Percentiles rank a stretch among this genome's conserved stretches.
These are phyloP conservation scores for Neurospora sp. DNA, from an alignment of 495 filamentous ascomycete genomes.

Conservation along the genomic window DNA sequence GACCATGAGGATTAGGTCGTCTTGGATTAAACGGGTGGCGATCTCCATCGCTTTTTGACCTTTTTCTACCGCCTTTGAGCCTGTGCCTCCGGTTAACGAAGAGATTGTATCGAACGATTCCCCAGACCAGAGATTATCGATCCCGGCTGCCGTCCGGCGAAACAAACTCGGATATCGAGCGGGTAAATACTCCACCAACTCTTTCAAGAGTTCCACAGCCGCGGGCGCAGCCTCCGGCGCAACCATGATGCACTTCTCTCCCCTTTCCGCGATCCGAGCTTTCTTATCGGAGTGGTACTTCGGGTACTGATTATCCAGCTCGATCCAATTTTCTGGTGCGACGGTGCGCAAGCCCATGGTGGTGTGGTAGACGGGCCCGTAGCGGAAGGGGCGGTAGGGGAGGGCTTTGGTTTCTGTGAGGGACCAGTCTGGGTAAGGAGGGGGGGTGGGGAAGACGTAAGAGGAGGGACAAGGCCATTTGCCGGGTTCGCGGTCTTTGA, in stretches of 20 bases:
- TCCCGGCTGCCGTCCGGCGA: slow-evolving; percentile 34
- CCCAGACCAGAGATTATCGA: slow-evolving; percentile 61
- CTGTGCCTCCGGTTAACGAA: background rate
- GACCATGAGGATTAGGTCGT: slow-evolving; percentile 83
- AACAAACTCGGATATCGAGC: no score
- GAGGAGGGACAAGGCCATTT: slow-evolving; percentile 63
- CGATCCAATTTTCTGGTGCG: slow-evolving; percentile 78
- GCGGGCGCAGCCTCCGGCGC: slow-evolving; percentile 66
- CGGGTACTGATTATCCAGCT: slow-evolving; percentile 76
- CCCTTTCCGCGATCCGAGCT: slow-evolving; percentile 60
- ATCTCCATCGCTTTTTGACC: slow-evolving; percentile 55
- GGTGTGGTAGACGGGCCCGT: slow-evolving; percentile 62
- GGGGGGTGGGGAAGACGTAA: slow-evolving; percentile 58
- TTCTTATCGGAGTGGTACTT: slow-evolving; percentile 69
- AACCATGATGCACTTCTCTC: slow-evolving; percentile 58
- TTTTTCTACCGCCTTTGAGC: slow-evolving; percentile 53
- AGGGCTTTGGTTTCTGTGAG: slow-evolving; percentile 61
- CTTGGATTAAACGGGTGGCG: slow-evolving; percentile 64
- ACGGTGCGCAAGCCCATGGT: slow-evolving; percentile 77
- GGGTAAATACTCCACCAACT: slow-evolving; percentile 64
- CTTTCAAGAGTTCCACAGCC: slow-evolving; percentile 71
- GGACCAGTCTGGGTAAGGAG: slow-evolving; percentile 64
- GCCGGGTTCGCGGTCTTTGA: slow-evolving; percentile 11
- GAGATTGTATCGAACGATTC: slow-evolving; percentile 58
- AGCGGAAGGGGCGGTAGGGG: slow-evolving; percentile 75